Evolutionary conservation across 495 filamentous ascomycete species (phyloP).

Genomic region (Podospora appendiculata): DNA sequence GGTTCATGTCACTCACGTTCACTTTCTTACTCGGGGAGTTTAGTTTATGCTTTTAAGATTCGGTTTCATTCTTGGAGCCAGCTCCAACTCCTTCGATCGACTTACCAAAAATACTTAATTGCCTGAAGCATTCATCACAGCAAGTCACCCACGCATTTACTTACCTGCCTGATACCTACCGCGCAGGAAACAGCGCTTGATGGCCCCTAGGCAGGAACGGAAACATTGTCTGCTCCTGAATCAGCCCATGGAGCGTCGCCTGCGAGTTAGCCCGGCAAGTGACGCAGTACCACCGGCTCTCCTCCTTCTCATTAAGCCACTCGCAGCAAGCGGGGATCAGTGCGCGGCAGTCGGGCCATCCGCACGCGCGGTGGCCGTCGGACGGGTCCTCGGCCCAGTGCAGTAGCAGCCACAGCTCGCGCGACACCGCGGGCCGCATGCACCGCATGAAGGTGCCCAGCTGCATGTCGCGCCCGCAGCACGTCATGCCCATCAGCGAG

Average conservation of each 20-base stretch:
- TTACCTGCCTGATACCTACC: not conserved
- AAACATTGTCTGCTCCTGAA: not conserved
- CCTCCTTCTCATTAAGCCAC: not conserved
- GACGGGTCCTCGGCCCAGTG: constrained; percentile 1
- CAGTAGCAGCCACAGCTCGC: constrained; percentile 2
- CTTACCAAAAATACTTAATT: too few relatives aligned
- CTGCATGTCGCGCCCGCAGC: constrained; percentile 2
- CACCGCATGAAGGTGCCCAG: constrained; percentile 4
- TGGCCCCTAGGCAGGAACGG: constrained; percentile 1
- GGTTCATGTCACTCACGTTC: too few relatives aligned
- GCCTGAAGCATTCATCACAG: too few relatives aligned
- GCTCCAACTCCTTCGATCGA: too few relatives aligned
- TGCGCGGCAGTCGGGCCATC: constrained; percentile 11
- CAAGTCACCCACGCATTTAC: not conserved
- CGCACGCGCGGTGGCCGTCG: not conserved
- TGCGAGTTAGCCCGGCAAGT: constrained; percentile 8
- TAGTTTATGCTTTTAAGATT: too few relatives aligned
- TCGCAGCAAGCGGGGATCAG: constrained; percentile 1
- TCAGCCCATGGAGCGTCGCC: not conserved
- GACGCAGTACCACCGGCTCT: constrained; percentile 4
- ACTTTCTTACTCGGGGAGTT: too few relatives aligned
- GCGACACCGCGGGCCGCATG: not conserved
- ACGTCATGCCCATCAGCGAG: not conserved
- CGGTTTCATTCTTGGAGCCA: too few relatives aligned
- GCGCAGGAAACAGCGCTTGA: not conserved